phyloP scores from a whole-genome alignment of 2,329 filamentous ascomycete species.

The Botrytis byssoidea region DNA sequence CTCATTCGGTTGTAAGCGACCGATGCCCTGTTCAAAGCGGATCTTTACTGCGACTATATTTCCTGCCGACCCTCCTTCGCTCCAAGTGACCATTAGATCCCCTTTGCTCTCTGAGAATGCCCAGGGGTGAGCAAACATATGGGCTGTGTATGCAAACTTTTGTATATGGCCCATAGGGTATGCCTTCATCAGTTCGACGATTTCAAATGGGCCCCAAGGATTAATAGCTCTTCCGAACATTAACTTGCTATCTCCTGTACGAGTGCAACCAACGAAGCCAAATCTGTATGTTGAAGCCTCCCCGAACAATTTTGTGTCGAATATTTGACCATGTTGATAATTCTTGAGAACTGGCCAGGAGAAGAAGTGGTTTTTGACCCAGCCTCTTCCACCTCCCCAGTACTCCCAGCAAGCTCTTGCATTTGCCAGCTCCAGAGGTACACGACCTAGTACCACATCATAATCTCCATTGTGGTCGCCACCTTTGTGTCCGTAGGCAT shows the following conservation, averaged over 20 bases:
- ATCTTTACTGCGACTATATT: constrained; percentile 26
- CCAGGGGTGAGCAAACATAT: constrained; percentile 32
- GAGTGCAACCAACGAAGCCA: constrained; percentile 28
- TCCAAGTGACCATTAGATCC: constrained; percentile 30
- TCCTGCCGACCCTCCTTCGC: constrained; percentile 28
- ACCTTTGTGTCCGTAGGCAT: constrained; percentile 27
- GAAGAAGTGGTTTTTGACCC: constrained; percentile 17
- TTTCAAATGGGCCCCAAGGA: constrained; percentile 28
- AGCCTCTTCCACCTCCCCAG: constrained; percentile 21
- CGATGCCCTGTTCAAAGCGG: constrained; percentile 21
- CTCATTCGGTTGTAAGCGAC: constrained; percentile 14
- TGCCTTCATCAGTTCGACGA: constrained; percentile 20
- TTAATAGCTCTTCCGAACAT: constrained; percentile 25
- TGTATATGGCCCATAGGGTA: constrained; percentile 17
- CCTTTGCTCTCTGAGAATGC: constrained; percentile 24
- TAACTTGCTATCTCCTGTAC: constrained; percentile 24
- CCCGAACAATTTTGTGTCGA: constrained; percentile 29
- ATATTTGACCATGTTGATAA: constrained; percentile 30
- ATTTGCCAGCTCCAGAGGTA: constrained; percentile 4
- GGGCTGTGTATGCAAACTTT: constrained; percentile 23
- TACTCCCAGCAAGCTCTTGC: constrained; percentile 23
- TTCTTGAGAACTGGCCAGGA: constrained; percentile 21
- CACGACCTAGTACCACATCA: constrained; percentile 26
- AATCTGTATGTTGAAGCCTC: constrained; percentile 20
- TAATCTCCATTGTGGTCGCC: constrained; percentile 24